Percentiles rank a stretch among this genome's conserved stretches.
These are phyloP conservation scores for Paramecium octaurelia DNA, from an alignment of 73 alveolate genomes.

Conservation along the genomic window DNA sequence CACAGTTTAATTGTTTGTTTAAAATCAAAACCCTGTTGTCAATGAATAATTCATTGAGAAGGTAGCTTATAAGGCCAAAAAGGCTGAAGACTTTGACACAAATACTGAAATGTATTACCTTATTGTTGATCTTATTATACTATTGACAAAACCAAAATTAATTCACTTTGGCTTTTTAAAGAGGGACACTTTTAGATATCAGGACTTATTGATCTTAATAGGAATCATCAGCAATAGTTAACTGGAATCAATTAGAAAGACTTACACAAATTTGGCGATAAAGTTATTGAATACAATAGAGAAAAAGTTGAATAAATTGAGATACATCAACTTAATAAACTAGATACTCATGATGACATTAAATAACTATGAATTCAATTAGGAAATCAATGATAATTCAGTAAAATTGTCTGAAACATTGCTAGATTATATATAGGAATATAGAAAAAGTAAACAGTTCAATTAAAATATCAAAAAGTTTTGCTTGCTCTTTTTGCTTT, in stretches of 20 bases:
- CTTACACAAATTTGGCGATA: background rate
- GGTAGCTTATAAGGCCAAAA: background rate
- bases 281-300: background rate
- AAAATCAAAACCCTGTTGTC: background rate
- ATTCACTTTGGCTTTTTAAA: background rate
- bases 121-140: background rate
- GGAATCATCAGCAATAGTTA: background rate
- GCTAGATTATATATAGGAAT: background rate
- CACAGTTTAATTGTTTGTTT: background rate
- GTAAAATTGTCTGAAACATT: background rate
- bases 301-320: background rate
- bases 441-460: background rate
- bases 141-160: background rate
- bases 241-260: background rate
- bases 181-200: background rate
- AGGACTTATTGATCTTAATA: background rate
- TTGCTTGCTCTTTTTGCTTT: background rate
- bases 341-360: background rate
- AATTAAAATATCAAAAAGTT: background rate
- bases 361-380: background rate
- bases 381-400: background rate
- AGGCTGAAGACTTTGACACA: background rate
- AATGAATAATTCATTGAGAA: background rate
- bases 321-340: background rate
- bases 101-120: background rate